phyloP scores from a whole-genome alignment of 2,329 filamentous ascomycete species.

The Fonsecaea multimorphosa region DNA sequence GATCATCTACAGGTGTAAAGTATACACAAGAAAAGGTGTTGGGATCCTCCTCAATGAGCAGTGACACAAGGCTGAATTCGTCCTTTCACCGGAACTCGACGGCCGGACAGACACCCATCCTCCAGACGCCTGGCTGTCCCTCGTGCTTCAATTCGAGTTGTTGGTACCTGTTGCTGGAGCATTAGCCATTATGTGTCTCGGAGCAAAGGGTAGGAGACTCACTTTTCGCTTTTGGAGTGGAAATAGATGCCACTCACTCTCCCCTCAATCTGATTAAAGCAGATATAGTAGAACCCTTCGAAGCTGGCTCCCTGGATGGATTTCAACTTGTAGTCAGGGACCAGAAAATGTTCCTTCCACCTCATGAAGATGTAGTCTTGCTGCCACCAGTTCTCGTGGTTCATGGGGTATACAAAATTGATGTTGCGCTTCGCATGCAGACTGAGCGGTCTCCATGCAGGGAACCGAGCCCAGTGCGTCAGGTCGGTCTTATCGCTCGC shows the following conservation, averaged over 20 bases:
- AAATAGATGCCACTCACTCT: slow-evolving; percentile 95
- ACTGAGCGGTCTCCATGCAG: slow-evolving; percentile 78
- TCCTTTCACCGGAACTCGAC: slow-evolving; percentile 72
- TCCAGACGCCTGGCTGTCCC: slow-evolving; percentile 80
- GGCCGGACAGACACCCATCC: slow-evolving; percentile 77
- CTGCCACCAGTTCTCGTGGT: slow-evolving; percentile 63
- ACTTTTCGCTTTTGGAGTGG: slow-evolving; percentile 98
- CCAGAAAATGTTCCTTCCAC: slow-evolving; percentile 98
- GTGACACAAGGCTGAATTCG: neutral
- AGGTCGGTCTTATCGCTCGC: slow-evolving; percentile 89
- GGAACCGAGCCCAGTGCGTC: slow-evolving; percentile 90
- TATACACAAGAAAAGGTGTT: slow-evolving; percentile 16
- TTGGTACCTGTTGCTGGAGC: slow-evolving; percentile 71
- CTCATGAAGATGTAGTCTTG: slow-evolving; percentile 95
- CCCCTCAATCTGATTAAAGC: slow-evolving; percentile 90
- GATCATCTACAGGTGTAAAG: slow-evolving; percentile 7
- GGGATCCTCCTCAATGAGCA: neutral
- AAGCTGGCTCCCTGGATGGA: slow-evolving; percentile 95
- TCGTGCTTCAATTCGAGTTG: slow-evolving; percentile 91
- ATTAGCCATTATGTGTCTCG: slow-evolving; percentile 20
- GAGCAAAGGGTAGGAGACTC: slow-evolving; percentile 48
- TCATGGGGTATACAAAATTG: slow-evolving; percentile 38
- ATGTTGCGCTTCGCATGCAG: slow-evolving; percentile 61
- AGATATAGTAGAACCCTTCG: slow-evolving; percentile 99
- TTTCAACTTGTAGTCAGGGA: slow-evolving; percentile 89